phyloP scores from a whole-genome alignment of 2,329 filamentous ascomycete genomes.

The Aspergillus uvarum region DNA sequence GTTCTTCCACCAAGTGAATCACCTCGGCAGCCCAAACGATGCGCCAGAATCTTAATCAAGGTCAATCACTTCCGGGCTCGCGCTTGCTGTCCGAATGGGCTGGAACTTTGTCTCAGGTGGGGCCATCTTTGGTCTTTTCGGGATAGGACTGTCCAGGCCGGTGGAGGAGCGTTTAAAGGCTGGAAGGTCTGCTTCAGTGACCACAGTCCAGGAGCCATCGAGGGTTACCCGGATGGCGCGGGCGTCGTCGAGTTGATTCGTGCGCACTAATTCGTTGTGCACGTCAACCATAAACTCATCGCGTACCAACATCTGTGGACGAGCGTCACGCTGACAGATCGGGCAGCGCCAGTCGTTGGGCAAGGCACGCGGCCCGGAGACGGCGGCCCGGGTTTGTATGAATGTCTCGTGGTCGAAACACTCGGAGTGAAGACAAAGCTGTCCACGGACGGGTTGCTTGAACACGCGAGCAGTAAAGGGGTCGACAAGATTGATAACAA shows the following conservation, averaged over 20 bases:
- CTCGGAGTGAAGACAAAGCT: slow-evolving; percentile 71
- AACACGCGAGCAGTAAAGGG: slow-evolving; percentile 67
- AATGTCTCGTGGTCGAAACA: slow-evolving; percentile 89
- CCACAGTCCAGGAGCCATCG: slow-evolving; percentile 66
- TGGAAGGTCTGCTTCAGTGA: slow-evolving; percentile 34
- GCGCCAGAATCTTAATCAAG: neutral
- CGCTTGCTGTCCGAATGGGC: neutral
- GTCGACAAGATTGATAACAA: slow-evolving; percentile 65
- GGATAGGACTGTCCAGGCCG: neutral
- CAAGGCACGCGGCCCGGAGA: slow-evolving; percentile 44
- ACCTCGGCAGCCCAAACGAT: neutral
- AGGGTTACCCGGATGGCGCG: slow-evolving; percentile 63
- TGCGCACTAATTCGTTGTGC: slow-evolving; percentile 52
- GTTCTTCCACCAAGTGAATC: no score
- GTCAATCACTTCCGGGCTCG: neutral
- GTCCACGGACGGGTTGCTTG: slow-evolving; percentile 69
- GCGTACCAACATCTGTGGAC: slow-evolving; percentile 68
- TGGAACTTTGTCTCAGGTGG: neutral
- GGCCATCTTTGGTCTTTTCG: neutral
- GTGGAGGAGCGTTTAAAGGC: neutral
- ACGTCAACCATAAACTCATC: slow-evolving; percentile 73
- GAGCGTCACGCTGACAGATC: slow-evolving; percentile 73
- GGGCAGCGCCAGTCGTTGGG: slow-evolving; percentile 77
- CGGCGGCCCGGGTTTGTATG: slow-evolving; percentile 61
- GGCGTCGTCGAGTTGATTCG: slow-evolving; percentile 50